phyloP scores from a whole-genome alignment of 495 filamentous ascomycete species.

The Cercophora sp. region DNA sequence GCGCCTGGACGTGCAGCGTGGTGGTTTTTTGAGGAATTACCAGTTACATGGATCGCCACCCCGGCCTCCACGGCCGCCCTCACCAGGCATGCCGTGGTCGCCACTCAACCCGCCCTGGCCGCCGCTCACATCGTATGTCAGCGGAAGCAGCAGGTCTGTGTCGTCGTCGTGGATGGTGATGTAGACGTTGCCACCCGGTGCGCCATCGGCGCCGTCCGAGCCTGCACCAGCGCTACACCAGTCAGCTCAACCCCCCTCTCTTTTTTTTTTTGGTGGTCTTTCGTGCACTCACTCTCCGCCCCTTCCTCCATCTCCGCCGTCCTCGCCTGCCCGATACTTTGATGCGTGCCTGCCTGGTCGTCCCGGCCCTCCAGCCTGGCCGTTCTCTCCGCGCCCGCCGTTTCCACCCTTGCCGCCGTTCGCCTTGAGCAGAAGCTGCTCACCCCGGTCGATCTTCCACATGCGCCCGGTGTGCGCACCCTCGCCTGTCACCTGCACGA shows the following conservation, averaged over 20 bases:
- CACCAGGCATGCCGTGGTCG: slow-evolving; percentile 28
- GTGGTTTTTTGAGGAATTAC: no score
- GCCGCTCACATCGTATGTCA: slow-evolving; percentile 26
- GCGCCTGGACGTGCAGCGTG: no score
- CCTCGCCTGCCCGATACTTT: slow-evolving; percentile 17
- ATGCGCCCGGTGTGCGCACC: slow-evolving; percentile 2
- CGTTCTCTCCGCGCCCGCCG: slow-evolving; percentile 21
- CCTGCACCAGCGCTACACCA: slow-evolving; percentile 1
- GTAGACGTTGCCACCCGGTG: slow-evolving; percentile 25
- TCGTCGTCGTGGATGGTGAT: slow-evolving; percentile 27
- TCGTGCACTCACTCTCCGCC: slow-evolving; percentile 22
- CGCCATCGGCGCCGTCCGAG: slow-evolving; percentile 26
- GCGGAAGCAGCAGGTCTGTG: slow-evolving; percentile 22
- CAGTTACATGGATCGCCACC: slow-evolving; percentile 21
- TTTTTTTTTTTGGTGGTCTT: neutral
- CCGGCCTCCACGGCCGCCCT: slow-evolving; percentile 25
- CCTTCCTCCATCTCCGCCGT: slow-evolving; percentile 24
- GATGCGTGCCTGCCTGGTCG: slow-evolving; percentile 29
- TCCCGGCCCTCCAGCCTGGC: slow-evolving; percentile 28
- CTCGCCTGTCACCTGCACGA: slow-evolving; percentile 1
- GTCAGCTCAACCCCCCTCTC: neutral
- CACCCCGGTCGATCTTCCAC: slow-evolving; percentile 3
- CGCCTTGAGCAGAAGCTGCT: slow-evolving; percentile 5
- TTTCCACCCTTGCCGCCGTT: slow-evolving; percentile 22
- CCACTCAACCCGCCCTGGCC: slow-evolving; percentile 14